Base-by-base conservation (phyloP, 257 asterid species). In the Primulina eburnea region DNA sequence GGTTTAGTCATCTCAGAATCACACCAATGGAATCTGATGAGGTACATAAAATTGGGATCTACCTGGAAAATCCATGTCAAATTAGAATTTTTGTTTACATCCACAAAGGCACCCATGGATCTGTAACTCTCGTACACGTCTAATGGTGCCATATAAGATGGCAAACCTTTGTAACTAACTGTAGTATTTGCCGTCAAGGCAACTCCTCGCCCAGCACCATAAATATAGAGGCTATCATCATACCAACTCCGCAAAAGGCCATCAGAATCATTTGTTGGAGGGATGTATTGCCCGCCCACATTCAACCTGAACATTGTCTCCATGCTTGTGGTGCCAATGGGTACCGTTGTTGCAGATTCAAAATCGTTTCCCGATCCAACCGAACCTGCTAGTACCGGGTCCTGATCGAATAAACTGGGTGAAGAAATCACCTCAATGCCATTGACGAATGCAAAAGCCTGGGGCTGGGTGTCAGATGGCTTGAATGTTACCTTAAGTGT, bases 11-110 rank as follows among this genome's bases (percentile, higher is more conserved):
- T 77, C 70, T 86, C 87, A 0, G 86, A 73, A 24, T 93, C 99
- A 18, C 99, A 93, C 96, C 97, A 93, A 29, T 93, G 99, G 82
- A 93, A 89, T 24, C 99, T 76, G 59, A 90, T 64, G 9, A 93
- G 76, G 71, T 93, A 93, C 67, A 84, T 76, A 83, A 87, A 93
- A 71, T 80, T 84, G 5, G 95, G 84, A 30, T 90, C 97, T 4
- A 87, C 90, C 30, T 79, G 81, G 60, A 90, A 93, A 10, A 74
- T 62, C 99, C 99, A 93, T 0, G 99, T 87, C 14, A 93, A 83
- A 55, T 93, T 93, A 55, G 76, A 63, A 0, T 62, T 66, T 59
- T 2, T 67, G 76, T 90, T 93, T 7, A 93, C 6, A 5, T 83
- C 78, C 0, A 57, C 60, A 5, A 60, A 71, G 4, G 87, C 79